A percentile compares a stretch with the other conserved stretches of the same genome.
These are phyloP conservation scores for Daedaleopsis nitida DNA, from an alignment of 768 basidiomycete genomes.

Conservation along the genomic window DNA sequence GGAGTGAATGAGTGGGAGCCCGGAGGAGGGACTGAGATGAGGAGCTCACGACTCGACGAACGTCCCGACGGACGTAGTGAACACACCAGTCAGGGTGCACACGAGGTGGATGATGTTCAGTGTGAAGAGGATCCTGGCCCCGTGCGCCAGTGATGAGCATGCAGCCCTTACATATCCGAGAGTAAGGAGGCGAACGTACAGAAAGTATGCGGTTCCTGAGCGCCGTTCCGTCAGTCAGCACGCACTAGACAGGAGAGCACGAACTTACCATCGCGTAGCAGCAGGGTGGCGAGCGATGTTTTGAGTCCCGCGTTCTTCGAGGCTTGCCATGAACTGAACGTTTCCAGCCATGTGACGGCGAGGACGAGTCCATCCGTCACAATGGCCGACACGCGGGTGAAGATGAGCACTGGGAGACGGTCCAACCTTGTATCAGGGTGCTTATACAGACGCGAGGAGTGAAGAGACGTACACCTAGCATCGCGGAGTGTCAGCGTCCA, in stretches of 20 bases:
- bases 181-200: background rate
- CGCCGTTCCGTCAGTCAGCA: background rate
- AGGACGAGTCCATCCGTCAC: conserved; percentile 1
- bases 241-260: too few species aligned
- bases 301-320: background rate
- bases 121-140: too few species aligned
- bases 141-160: too few species aligned
- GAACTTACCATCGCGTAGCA: conserved; percentile 1
- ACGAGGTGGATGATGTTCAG: too few species aligned
- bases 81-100: too few species aligned
- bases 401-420: background rate
- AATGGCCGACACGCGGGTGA: background rate
- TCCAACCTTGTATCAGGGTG: background rate
- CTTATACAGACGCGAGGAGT: too few species aligned
- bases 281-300: background rate
- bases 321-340: background rate
- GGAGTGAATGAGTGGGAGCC: too few species aligned
- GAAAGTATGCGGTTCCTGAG: conserved; percentile 5
- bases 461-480: background rate
- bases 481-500: too few species aligned
- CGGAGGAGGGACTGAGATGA: too few species aligned
- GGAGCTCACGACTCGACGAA: too few species aligned
- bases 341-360: conserved; percentile 1
- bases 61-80: too few species aligned
- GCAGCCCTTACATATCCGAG: background rate